Base-by-base conservation (phyloP, 495 filamentous ascomycete species). In the Penicillium bialowiezense region DNA sequence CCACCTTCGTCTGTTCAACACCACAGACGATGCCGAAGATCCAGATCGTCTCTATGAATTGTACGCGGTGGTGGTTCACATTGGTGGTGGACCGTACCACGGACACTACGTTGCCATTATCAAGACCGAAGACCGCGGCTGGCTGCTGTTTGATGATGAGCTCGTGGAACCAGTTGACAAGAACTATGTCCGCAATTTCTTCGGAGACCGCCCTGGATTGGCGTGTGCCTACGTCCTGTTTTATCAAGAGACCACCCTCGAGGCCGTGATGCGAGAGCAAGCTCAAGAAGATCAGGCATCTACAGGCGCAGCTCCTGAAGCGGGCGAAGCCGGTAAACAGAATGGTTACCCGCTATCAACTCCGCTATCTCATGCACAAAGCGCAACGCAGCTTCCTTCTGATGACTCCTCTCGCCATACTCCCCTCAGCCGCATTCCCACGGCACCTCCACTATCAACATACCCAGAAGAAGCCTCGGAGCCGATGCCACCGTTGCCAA, bases 131-230 rank as follows among this genome's bases (percentile, higher is more conserved):
- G 92, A 97, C 62, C 81, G 88, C 17, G 93, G 93, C 20, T 98
- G 93, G 93, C 64, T 98, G 44, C 71, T 98, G 3, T 98, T 98
- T 54, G 93, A 98, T 56, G 93, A 98, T 64, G 93, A 98, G 72
- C 87, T 97, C 79, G 93, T 98, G 10, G 93, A 97, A 62, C 93
- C 95, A 0, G 93, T 98, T 5, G 90, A 97, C 61, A 96, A 96
- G 63, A 85, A 84, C 59, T 98, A 93, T 62, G 95, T 98, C n/a
- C 80, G 83, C 43, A 97, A 96, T 62, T 98, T 97, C 71, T 98
- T 98, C 60, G 93, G 93, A 20, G 93, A 96, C 60, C 86, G 87
- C 52, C 87, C 89, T 13, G 89, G 89, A 1, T 78, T 91, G 64
- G 95, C 93, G 15, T 97, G 91, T 68, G 93, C 93, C 17, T 98